Evolutionary conservation across 2,329 filamentous ascomycete genomes (phyloP), one percentile per base, ranked within the genome.

Genomic region (Fusarium drepaniforme): DNA sequence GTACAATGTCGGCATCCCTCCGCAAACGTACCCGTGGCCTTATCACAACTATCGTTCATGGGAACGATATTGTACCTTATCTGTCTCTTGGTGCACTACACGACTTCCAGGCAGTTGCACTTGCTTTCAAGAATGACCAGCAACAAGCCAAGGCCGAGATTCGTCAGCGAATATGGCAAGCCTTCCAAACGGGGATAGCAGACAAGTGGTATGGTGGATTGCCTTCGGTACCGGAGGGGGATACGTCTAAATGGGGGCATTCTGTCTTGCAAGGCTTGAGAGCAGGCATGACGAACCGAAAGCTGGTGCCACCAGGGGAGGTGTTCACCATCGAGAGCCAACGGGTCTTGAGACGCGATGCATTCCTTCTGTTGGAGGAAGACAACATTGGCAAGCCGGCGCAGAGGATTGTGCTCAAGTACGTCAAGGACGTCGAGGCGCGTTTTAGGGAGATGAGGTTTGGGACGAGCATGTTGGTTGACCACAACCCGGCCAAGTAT

Each of bases 401-500:
- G 8, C 91, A 90, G 51, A 86, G 93, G 62, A 90, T 93, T 46
- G 90, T 94, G 70, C 83, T 95, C 60, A 92, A 90, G 79, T 93
- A 94, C 71, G 88, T 96, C 15, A 85, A 89, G 66, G 91, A 95
- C 80, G 93, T 94, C 35, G 93, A 94, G 79, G 86, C 86, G 25
- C 85, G 90, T 64, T 95, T 95, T 80, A 86, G 89, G 33, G 93
- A 95, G 83, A 85, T 95, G 49, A 86, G 88, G 51, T 95, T 96
- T 80, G 92, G 91, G 7, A 89, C 91, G 28, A 91, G 92, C 57
- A 94, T 95, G 92, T 85, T 96, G 82, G 87, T 90, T 69, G 93
- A 96, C 80, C 93, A 96, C 80, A 94, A 90, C 74, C 93, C 93
- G 4, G 92, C 90, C 30, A 87, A 91, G 74, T 96, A 96, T 79